These are phyloP conservation scores for Thraustochytrium striatum DNA, from an alignment of 352 stramenopile genomes.

Conservation along the genomic window DNA sequence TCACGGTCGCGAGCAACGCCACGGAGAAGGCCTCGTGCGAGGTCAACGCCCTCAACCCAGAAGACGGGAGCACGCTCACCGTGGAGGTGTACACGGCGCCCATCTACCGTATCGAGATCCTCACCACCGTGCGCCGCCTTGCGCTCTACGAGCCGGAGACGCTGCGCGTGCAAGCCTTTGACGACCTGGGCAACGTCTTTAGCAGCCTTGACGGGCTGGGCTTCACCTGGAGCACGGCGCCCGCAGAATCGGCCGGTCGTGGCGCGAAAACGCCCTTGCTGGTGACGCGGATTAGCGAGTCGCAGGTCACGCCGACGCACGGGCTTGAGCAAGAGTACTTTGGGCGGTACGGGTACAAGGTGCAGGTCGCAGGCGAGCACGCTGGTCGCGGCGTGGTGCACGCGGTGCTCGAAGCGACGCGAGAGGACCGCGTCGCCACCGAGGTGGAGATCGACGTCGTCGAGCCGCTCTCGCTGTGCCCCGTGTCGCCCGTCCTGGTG, in stretches of 20 bases:
- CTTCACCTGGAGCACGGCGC: conserved; percentile 3
- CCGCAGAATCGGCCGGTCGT: not conserved
- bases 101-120: conserved; percentile 19
- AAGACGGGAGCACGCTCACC: not conserved
- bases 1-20: not conserved
- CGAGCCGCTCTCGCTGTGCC: conserved; percentile 4
- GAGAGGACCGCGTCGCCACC: not conserved
- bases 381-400: not conserved
- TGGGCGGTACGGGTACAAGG: conserved; percentile 25
- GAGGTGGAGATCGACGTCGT: conserved; percentile 31
- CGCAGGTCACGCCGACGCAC: not conserved
- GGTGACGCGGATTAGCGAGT: not conserved
- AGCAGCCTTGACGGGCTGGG: not conserved
- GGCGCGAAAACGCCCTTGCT: not conserved
- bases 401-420: not conserved
- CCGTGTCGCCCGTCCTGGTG: conserved; percentile 5
- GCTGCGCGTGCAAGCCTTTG: conserved; percentile 18
- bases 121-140: not conserved
- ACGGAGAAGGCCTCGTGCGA: not conserved
- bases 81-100: conserved; percentile 30
- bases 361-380: conserved; percentile 3
- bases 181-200: conserved; percentile 23
- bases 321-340: conserved; percentile 12
- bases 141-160: conserved; percentile 13
- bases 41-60: conserved; percentile 5